phyloP scores from a whole-genome alignment of 331 rosid species.

The Pyracantha coccinea region DNA sequence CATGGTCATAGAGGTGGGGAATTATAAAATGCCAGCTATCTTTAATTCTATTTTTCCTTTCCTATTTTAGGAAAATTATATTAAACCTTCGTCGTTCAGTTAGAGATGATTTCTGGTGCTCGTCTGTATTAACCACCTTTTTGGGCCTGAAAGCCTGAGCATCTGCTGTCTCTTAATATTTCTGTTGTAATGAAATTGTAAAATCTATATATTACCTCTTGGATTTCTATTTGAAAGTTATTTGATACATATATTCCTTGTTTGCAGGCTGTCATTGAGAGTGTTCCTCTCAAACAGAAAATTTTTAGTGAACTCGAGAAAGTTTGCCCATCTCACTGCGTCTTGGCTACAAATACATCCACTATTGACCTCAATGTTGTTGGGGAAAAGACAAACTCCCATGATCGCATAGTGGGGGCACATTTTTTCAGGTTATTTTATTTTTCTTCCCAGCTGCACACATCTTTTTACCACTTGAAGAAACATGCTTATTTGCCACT shows the following conservation, averaged over 20 bases:
- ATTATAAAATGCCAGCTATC: background rate
- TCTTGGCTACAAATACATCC: slow-evolving; percentile 84
- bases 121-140: background rate
- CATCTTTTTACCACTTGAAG: background rate
- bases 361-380: slow-evolving; percentile 79
- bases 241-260: slow-evolving; percentile 8
- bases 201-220: background rate
- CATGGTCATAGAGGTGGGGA: slow-evolving; percentile 85
- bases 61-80: background rate
- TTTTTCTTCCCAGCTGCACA: background rate
- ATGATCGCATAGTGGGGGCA: slow-evolving; percentile 83
- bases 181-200: background rate
- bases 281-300: slow-evolving; percentile 65
- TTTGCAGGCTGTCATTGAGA: slow-evolving; percentile 88
- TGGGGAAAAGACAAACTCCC: slow-evolving; percentile 63
- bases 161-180: background rate
- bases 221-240: slow-evolving; percentile 5
- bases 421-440: slow-evolving; percentile 87
- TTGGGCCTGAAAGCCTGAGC: background rate
- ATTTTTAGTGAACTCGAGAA: slow-evolving; percentile 86
- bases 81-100: background rate
- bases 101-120: background rate
- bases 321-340: slow-evolving; percentile 78
- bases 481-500: background rate
- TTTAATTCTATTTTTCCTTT: background rate